Conservation (phyloP, 192 early-diverging fungal species). For the Podila clonocystis region DNA sequence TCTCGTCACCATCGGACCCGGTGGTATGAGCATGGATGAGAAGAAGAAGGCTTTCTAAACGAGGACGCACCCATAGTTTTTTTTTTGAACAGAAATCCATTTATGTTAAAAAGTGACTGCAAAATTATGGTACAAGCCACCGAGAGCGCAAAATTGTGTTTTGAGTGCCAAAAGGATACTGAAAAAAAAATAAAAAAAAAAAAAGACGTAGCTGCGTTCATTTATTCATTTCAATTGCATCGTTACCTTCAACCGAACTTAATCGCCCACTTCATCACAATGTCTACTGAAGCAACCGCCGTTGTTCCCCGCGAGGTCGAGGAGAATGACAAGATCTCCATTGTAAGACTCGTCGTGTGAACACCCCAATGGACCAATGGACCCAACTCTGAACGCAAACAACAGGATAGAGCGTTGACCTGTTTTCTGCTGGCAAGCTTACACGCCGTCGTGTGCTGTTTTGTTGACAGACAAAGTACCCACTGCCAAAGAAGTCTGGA, state of each 20-base stretch:
- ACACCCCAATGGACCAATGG: too few relatives aligned
- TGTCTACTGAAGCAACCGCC: neutral
- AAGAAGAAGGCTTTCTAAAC: constrained; percentile 98
- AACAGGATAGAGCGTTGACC: neutral
- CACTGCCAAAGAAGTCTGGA: neutral
- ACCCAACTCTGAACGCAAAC: too few relatives aligned
- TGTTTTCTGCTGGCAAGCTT: neutral
- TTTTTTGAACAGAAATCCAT: too few relatives aligned
- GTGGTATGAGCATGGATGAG: constrained; percentile 94
- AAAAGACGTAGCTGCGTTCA: neutral
- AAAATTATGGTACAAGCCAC: too few relatives aligned
- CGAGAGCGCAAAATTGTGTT: too few relatives aligned
- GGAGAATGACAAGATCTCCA: constrained; percentile 55
- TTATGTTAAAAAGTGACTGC: too few relatives aligned
- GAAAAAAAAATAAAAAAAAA: neutral
- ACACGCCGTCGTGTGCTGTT: neutral
- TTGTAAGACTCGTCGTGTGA: constrained; percentile 50
- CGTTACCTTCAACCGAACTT: neutral
- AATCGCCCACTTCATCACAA: neutral
- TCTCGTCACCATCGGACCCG: constrained; percentile 90
- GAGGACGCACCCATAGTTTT: too few relatives aligned
- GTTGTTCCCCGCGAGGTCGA: constrained; percentile 3
- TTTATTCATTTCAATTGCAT: neutral
- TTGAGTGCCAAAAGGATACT: too few relatives aligned
- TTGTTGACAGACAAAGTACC: neutral